Conservation (phyloP, 768 basidiomycete species). For the Boletellus ananas region DNA sequence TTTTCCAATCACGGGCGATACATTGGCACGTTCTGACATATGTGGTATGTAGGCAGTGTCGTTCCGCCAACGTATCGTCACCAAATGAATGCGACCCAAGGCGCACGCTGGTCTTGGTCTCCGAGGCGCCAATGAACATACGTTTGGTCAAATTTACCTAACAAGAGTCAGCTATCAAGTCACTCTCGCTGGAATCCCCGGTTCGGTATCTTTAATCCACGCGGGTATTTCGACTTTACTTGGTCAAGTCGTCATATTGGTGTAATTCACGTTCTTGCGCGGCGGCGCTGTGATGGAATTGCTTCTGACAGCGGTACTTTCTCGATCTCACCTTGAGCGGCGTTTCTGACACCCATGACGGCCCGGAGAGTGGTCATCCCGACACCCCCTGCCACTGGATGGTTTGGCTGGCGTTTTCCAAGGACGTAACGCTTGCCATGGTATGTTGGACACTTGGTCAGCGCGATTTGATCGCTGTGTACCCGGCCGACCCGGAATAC, state of each 20-base stretch:
- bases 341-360: not conserved
- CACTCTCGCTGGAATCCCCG: not conserved
- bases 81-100: not conserved
- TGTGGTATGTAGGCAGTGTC: not conserved
- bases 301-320: not conserved
- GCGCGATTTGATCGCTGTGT: constrained; percentile 1
- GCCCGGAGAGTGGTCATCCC: not conserved
- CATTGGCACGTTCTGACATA: constrained; percentile 2
- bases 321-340: not conserved
- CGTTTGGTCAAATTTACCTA: not conserved
- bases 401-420: constrained; percentile 15
- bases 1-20: too few relatives aligned
- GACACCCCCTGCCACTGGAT: constrained; percentile 21
- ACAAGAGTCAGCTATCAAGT: not conserved
- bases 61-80: constrained; percentile 2
- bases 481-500: constrained; percentile 2
- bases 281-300: not conserved
- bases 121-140: not conserved
- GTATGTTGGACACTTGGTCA: constrained; percentile 3
- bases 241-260: not conserved
- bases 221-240: not conserved
- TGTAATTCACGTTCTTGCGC: not conserved
- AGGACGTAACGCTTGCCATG: constrained; percentile 2
- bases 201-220: not conserved
- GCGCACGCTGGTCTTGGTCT: not conserved